phyloP scores from a whole-genome alignment of 2,329 filamentous ascomycete species.

The Incumbomyces delicatus region DNA sequence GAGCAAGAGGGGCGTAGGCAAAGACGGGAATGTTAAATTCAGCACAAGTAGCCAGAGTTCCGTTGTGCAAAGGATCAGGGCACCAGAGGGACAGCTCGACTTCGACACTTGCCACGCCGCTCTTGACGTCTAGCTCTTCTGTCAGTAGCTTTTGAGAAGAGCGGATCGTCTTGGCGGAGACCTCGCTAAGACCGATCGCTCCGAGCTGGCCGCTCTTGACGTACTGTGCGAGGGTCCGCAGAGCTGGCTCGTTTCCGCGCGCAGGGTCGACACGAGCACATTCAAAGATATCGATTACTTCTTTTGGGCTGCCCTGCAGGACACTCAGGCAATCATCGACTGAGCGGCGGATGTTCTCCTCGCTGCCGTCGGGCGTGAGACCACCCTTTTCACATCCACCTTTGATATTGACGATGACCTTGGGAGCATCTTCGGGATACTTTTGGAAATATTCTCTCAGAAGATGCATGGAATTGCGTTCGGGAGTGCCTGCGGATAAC shows the following conservation, averaged over 20 bases:
- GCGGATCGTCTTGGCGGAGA: constrained; percentile 36
- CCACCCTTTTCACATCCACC: constrained; percentile 37
- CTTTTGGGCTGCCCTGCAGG: constrained; percentile 45
- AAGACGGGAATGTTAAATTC: constrained; percentile 49
- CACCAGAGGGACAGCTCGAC: constrained; percentile 51
- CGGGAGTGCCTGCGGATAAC: constrained; percentile 24
- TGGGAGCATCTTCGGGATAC: constrained; percentile 54
- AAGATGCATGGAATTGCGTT: constrained; percentile 50
- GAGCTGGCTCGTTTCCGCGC: constrained; percentile 39
- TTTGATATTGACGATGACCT: constrained; percentile 55
- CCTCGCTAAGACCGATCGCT: constrained; percentile 35
- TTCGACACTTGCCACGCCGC: constrained; percentile 46
- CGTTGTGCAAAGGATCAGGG: constrained; percentile 49
- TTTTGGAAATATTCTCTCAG: constrained; percentile 53
- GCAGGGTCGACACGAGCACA: constrained; percentile 48
- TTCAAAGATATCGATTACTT: constrained; percentile 50
- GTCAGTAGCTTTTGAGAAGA: constrained; percentile 21
- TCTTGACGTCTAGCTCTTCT: not conserved
- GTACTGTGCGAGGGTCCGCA: constrained; percentile 29
- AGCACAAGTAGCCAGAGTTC: constrained; percentile 45
- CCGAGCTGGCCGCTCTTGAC: constrained; percentile 34
- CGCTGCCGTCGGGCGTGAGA: constrained; percentile 41
- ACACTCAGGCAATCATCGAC: constrained; percentile 48
- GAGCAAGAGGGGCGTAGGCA: constrained; percentile 50
- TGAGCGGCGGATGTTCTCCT: constrained; percentile 45